A percentile compares a stretch with the other conserved stretches of the same genome.
Evolutionary conservation across 2,329 filamentous ascomycete genomes (phyloP).

Genomic region (Aspergillus pseudonomiae): DNA sequence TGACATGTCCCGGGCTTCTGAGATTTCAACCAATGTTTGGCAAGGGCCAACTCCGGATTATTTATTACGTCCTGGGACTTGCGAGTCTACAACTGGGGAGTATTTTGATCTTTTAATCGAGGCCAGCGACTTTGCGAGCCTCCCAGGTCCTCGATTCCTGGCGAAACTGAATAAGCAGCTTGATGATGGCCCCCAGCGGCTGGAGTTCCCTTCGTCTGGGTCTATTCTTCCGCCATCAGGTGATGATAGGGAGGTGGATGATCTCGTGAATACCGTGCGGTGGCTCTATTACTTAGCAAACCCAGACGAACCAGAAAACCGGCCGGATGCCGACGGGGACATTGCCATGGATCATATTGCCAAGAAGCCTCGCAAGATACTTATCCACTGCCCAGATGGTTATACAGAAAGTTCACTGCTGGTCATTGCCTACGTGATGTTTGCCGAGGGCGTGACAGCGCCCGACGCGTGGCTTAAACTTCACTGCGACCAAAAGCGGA

Average conservation of each 20-base stretch:
- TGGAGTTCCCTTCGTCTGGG: conserved; percentile 94
- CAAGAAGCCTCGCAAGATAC: conserved; percentile 64
- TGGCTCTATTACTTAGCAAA: conserved; percentile 88
- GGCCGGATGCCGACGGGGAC: conserved; percentile 58
- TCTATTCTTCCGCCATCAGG: conserved; percentile 84
- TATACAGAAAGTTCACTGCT: conserved; percentile 94
- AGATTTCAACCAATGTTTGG: conserved; percentile 89
- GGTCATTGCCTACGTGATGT: conserved; percentile 90
- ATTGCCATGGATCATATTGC: conserved; percentile 52
- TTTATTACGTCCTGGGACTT: conserved; percentile 47
- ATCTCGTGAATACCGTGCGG: conserved; percentile 80
- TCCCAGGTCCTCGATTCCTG: conserved; percentile 71
- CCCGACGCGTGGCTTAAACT: conserved; percentile 86
- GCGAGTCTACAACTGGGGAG: conserved; percentile 54
- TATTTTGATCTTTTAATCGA: conserved; percentile 82
- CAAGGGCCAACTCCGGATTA: conserved; percentile 83
- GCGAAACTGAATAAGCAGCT: conserved; percentile 63
- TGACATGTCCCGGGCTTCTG: conserved; percentile 83
- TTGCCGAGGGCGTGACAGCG: conserved; percentile 77
- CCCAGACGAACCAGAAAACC: conserved; percentile 48
- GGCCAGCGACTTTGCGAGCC: conserved; percentile 78
- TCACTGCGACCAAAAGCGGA: conserved; percentile 78
- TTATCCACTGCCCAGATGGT: conserved; percentile 92
- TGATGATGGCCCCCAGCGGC: conserved; percentile 55
- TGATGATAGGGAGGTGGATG: conserved; percentile 80